A percentile compares a stretch with the other conserved stretches of the same genome.
These are phyloP conservation scores for Penicillium hesseltinei DNA, from an alignment of 2,329 filamentous ascomycete species.

Conservation along the genomic window DNA sequence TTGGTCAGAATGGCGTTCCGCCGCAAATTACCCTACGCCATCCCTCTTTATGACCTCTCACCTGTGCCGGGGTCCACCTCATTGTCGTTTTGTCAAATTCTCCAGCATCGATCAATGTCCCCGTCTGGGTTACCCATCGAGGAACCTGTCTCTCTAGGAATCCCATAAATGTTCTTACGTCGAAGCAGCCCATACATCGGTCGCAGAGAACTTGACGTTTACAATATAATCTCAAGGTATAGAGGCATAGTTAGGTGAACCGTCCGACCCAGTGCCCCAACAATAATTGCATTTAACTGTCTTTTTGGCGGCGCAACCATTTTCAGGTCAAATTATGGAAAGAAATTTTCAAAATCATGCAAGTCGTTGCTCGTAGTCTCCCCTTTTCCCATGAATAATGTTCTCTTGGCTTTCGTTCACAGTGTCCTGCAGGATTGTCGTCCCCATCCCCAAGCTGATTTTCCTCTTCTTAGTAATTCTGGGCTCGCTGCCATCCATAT, in stretches of 20 bases:
- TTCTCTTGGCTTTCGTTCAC: constrained; percentile 7
- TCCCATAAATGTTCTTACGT: background rate
- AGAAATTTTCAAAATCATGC: background rate
- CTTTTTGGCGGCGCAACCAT: background rate
- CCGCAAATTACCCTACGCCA: too few species aligned
- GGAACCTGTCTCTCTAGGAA: background rate
- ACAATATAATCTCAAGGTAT: background rate
- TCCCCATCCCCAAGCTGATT: background rate
- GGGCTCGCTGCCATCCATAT: background rate
- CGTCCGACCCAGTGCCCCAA: background rate
- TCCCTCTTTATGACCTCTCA: too few species aligned
- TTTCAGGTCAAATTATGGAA: background rate
- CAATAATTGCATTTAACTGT: background rate
- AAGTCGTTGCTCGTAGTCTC: background rate
- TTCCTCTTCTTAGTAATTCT: background rate
- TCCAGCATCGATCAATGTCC: too few species aligned
- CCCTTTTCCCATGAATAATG: background rate
- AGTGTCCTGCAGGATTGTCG: constrained; percentile 2
- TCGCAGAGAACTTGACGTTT: background rate
- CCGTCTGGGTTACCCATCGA: too few species aligned
- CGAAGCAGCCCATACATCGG: background rate
- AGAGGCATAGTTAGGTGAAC: too few species aligned
- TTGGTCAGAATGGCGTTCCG: too few species aligned
- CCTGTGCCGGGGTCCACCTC: too few species aligned
- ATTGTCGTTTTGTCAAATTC: too few species aligned